A percentile compares a stretch with the other conserved stretches of the same genome.
These are phyloP conservation scores for Backusella sp. DNA, from an alignment of 192 early-diverging fungal genomes.

Conservation along the genomic window DNA sequence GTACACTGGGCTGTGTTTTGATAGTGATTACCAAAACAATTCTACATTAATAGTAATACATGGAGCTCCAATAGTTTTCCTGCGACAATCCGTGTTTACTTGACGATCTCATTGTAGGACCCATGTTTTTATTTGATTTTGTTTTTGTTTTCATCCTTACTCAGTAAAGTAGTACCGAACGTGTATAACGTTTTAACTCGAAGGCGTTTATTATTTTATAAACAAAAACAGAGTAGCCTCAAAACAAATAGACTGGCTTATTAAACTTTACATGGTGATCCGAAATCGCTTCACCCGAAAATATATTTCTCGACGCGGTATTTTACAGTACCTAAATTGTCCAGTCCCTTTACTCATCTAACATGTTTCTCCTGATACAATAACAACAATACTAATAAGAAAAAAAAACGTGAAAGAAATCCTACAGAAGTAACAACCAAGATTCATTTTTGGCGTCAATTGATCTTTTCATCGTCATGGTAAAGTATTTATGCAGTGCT, in stretches of 20 bases:
- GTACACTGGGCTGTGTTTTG: neutral
- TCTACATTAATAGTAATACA: neutral
- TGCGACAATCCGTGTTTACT: neutral
- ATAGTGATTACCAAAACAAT: neutral
- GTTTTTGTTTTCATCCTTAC: neutral
- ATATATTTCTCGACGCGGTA: neutral
- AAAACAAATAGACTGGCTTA: neutral
- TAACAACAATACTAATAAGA: neutral
- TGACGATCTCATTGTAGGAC: neutral
- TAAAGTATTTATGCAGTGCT: neutral
- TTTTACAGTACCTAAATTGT: neutral
- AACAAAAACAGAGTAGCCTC: neutral
- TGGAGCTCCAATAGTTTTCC: neutral
- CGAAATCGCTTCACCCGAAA: neutral
- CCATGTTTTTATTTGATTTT: neutral
- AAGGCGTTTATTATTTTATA: neutral
- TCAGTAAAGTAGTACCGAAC: neutral
- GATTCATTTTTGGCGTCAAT: neutral
- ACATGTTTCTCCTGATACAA: neutral
- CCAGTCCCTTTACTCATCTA: neutral
- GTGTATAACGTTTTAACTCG: neutral
- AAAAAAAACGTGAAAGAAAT: neutral
- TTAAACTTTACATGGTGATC: neutral
- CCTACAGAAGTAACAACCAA: neutral
- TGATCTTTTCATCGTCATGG: neutral